phyloP scores from a whole-genome alignment of 306 rosid species.

The Mimosa bimucronata region DNA sequence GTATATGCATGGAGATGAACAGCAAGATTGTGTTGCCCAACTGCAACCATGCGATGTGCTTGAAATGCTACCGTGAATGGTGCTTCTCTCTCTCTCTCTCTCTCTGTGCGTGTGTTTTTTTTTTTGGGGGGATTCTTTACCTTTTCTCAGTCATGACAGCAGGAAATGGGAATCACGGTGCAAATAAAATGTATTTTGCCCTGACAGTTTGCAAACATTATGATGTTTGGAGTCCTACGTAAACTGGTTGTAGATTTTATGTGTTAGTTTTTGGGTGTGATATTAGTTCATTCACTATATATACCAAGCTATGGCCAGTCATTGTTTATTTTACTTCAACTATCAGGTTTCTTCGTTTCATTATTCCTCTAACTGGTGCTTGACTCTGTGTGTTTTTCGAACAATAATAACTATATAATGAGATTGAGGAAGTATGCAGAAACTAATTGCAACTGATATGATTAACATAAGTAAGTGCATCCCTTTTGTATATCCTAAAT shows the following conservation, averaged over 20 bases:
- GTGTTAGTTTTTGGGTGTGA: conserved; percentile 34
- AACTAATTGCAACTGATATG: conserved; percentile 18
- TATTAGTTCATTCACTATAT: conserved; percentile 20
- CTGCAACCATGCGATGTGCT: conserved; percentile 94
- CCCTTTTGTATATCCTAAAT: neutral
- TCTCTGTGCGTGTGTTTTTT: neutral
- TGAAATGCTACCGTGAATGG: conserved; percentile 96
- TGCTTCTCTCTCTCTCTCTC: conserved; percentile 28
- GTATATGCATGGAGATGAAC: conserved; percentile 92
- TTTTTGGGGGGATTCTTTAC: neutral
- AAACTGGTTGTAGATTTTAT: conserved; percentile 21
- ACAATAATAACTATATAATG: neutral
- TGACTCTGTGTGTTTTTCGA: conserved; percentile 29
- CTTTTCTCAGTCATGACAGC: conserved; percentile 6
- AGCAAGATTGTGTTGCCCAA: conserved; percentile 88
- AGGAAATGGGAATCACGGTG: conserved; percentile 11
- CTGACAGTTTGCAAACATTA: neutral
- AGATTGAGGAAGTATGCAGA: neutral
- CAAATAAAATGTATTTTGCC: neutral
- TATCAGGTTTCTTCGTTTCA: neutral
- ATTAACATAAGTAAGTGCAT: neutral
- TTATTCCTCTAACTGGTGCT: neutral
- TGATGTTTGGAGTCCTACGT: neutral
- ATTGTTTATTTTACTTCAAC: neutral
- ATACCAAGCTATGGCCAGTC: conserved; percentile 19